phyloP scores from a whole-genome alignment of 495 filamentous ascomycete genomes.

The Neurospora sp. region DNA sequence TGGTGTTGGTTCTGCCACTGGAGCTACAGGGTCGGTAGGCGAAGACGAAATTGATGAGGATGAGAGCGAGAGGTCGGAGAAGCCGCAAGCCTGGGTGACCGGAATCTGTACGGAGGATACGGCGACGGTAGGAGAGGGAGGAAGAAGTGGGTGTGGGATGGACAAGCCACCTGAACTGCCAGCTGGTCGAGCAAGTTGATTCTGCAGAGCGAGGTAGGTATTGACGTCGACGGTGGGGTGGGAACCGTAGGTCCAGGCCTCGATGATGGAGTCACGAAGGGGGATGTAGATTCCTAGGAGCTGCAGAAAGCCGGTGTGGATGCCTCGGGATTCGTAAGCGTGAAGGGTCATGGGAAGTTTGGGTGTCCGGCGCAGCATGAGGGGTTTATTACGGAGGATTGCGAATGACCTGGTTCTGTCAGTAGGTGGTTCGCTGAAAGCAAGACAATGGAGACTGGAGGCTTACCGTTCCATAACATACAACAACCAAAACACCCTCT shows the following conservation, averaged over 20 bases:
- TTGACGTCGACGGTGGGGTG: conserved; percentile 21
- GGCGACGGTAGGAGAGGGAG: conserved; percentile 30
- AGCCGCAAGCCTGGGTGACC: background rate
- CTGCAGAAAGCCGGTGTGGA: conserved; percentile 43
- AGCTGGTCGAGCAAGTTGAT: conserved; percentile 24
- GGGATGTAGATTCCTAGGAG: conserved; percentile 39
- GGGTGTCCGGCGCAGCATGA: conserved; percentile 41
- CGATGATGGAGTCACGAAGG: conserved; percentile 26
- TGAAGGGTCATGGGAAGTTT: conserved; percentile 33
- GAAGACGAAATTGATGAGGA: background rate
- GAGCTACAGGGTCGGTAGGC: background rate
- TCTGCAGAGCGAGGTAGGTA: conserved; percentile 37
- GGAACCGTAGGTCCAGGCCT: conserved; percentile 25
- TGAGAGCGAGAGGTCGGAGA: background rate
- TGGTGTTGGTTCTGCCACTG: background rate
- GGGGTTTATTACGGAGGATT: conserved; percentile 44
- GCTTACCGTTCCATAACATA: conserved; percentile 50
- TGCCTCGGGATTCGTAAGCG: conserved; percentile 38
- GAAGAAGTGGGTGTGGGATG: conserved; percentile 30
- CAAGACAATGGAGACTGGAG: conserved; percentile 1
- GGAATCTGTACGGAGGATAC: background rate
- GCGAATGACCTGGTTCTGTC: conserved; percentile 14
- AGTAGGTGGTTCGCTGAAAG: background rate
- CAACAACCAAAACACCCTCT: conserved; percentile 54
- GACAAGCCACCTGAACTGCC: conserved; percentile 16